A percentile compares a stretch with the other conserved stretches of the same genome.
Evolutionary conservation across 1,139 yeast species (phyloP).

Genomic region (Yamadazyma songkhlaensis): DNA sequence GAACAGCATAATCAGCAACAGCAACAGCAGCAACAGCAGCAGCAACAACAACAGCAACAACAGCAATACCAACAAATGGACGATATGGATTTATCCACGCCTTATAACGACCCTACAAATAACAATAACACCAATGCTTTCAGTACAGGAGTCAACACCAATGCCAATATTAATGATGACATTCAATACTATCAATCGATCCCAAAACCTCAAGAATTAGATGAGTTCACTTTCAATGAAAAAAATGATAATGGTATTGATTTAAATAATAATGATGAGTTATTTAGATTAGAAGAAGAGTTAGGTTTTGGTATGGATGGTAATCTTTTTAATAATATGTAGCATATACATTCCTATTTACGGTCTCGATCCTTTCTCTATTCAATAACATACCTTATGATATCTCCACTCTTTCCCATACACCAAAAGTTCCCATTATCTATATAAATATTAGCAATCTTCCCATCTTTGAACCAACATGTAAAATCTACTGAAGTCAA

Average conservation of each 20-base stretch:
- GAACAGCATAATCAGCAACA: conserved; percentile 54
- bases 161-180: conserved; percentile 22
- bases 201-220: conserved; percentile 49
- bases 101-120: conserved; percentile 11
- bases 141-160: conserved; percentile 30
- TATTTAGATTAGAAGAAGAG: conserved; percentile 44
- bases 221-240: conserved; percentile 34
- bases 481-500: conserved; percentile 34
- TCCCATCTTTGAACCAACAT: conserved; percentile 34
- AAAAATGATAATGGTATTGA: conserved; percentile 15
- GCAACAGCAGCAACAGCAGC: conserved; percentile 32
- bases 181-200: conserved; percentile 34
- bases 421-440: conserved; percentile 46
- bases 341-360: not conserved
- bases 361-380: not conserved
- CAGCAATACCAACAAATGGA: conserved; percentile 29
- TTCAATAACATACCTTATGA: conserved; percentile 30
- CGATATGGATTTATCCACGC: conserved; percentile 17
- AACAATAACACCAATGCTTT: conserved; percentile 10
- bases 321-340: conserved; percentile 9
- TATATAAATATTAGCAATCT: conserved; percentile 42
- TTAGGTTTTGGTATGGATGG: conserved; percentile 49
- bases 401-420: conserved; percentile 52
- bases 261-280: conserved; percentile 20
- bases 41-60: conserved; percentile 27